These are phyloP conservation scores for Sesbania bispinosa DNA, from an alignment of 306 rosid species.

Conservation along the genomic window DNA sequence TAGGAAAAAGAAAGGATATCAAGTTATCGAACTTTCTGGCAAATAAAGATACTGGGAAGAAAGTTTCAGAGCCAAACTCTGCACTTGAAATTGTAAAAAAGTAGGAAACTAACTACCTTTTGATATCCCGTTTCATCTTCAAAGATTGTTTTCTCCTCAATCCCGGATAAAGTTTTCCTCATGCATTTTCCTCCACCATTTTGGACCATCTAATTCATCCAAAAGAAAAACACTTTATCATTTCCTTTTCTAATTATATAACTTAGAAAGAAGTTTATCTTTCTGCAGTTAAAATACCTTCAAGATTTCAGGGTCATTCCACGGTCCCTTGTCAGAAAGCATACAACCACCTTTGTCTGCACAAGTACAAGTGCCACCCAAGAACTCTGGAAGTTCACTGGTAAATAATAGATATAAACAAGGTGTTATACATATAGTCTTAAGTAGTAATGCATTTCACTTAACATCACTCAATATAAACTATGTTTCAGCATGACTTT, in stretches of 20 bases:
- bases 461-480: background rate
- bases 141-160: constrained; percentile 64
- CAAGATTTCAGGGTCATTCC: constrained; percentile 83
- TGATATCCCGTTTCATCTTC: constrained; percentile 45
- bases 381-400: constrained; percentile 93
- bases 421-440: background rate
- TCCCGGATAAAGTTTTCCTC: constrained; percentile 34
- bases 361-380: constrained; percentile 92
- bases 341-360: constrained; percentile 95
- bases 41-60: background rate
- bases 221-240: constrained; percentile 1
- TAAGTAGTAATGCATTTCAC: background rate
- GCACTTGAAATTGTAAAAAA: background rate
- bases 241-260: background rate
- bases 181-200: constrained; percentile 63
- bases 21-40: background rate
- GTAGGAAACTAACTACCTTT: constrained; percentile 36
- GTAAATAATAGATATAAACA: constrained; percentile 15
- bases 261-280: background rate
- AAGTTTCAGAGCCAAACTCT: constrained; percentile 11
- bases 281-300: constrained; percentile 47
- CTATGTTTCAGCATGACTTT: background rate
- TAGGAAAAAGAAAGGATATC: background rate
- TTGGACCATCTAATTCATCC: constrained; percentile 74
- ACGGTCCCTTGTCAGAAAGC: constrained; percentile 95